These are phyloP conservation scores for Akanthomyces dipterigenus DNA, from an alignment of 2,329 filamentous ascomycete species.

Conservation along the genomic window DNA sequence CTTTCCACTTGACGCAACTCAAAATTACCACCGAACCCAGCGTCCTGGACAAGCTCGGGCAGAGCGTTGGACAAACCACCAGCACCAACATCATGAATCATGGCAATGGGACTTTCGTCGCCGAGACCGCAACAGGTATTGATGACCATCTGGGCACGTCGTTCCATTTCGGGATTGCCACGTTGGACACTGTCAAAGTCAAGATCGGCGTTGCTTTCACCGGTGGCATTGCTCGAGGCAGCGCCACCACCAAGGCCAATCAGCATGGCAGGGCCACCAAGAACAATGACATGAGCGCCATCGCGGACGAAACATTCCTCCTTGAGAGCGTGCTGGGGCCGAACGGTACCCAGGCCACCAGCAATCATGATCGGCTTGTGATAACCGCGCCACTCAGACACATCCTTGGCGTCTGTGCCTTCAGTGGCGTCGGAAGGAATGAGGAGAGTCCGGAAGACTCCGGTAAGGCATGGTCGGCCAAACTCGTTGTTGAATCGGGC, in stretches of 20 bases:
- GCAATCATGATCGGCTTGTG: slow-evolving; percentile 99
- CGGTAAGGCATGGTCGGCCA: slow-evolving; percentile 78
- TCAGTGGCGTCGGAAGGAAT: slow-evolving; percentile 43
- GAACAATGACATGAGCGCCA: slow-evolving; percentile 85
- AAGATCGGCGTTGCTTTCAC: slow-evolving; percentile 81
- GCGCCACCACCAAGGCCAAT: slow-evolving; percentile 94
- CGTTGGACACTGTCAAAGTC: slow-evolving; percentile 97
- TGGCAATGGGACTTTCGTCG: slow-evolving; percentile 79
- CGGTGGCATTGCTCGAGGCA: slow-evolving; percentile 83
- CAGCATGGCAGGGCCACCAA: slow-evolving; percentile 94
- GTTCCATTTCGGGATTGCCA: slow-evolving; percentile 93
- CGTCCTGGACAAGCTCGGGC: slow-evolving; percentile 86
- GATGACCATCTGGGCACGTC: slow-evolving; percentile 95
- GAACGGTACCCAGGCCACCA: slow-evolving; percentile 85
- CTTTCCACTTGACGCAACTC: slow-evolving; percentile 92
- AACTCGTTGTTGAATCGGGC: slow-evolving; percentile 98
- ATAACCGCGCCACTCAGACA: slow-evolving; percentile 74
- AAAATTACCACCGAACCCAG: slow-evolving; percentile 82
- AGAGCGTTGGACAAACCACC: slow-evolving; percentile 72
- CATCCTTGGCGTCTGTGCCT: slow-evolving; percentile 37
- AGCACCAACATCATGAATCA: slow-evolving; percentile 96
- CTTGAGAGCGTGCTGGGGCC: slow-evolving; percentile 87
- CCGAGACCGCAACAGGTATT: slow-evolving; percentile 86
- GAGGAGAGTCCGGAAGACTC: slow-evolving; percentile 87
- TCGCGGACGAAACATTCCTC: slow-evolving; percentile 69